A percentile compares a stretch with the other conserved stretches of the same genome.
These are phyloP conservation scores for Daldinia eschscholtzii DNA, from an alignment of 2,329 filamentous ascomycete species.

Conservation along the genomic window DNA sequence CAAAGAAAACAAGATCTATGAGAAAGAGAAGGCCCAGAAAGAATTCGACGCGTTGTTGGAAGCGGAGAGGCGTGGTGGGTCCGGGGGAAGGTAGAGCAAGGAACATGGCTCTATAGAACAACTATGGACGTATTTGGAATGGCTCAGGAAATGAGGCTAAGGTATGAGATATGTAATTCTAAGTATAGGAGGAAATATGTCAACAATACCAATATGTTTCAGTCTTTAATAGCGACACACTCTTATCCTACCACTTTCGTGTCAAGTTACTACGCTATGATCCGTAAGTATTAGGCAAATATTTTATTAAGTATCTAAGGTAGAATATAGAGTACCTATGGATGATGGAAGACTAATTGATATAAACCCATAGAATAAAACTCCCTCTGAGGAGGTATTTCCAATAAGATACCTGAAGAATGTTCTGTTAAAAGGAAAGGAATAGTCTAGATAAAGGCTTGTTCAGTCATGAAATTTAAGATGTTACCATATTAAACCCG, in stretches of 20 bases:
- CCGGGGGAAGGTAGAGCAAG: conserved; percentile 19
- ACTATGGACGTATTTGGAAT: background rate
- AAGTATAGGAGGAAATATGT: background rate
- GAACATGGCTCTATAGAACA: background rate
- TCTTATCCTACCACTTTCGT: background rate
- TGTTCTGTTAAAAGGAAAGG: too few relatives aligned
- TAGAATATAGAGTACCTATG: too few relatives aligned
- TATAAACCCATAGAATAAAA: too few relatives aligned
- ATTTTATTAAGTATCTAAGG: too few relatives aligned
- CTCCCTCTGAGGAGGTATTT: too few relatives aligned
- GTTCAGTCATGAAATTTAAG: too few relatives aligned
- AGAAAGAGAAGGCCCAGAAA: conserved; percentile 62
- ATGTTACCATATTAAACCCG: too few relatives aligned
- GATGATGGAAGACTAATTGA: too few relatives aligned
- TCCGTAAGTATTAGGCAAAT: too few relatives aligned
- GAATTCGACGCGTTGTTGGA: conserved; percentile 66
- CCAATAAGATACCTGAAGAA: too few relatives aligned
- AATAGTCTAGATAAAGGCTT: too few relatives aligned
- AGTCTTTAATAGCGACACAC: background rate
- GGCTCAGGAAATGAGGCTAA: background rate
- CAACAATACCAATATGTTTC: background rate
- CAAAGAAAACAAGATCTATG: conserved; percentile 52
- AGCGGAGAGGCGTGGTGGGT: conserved; percentile 54
- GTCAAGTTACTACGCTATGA: background rate
- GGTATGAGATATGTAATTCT: too few relatives aligned